Percentiles rank a stretch among this genome's conserved stretches.
Evolutionary conservation across 306 rosid genomes (phyloP).

Genomic region (Sicyos edulis): DNA sequence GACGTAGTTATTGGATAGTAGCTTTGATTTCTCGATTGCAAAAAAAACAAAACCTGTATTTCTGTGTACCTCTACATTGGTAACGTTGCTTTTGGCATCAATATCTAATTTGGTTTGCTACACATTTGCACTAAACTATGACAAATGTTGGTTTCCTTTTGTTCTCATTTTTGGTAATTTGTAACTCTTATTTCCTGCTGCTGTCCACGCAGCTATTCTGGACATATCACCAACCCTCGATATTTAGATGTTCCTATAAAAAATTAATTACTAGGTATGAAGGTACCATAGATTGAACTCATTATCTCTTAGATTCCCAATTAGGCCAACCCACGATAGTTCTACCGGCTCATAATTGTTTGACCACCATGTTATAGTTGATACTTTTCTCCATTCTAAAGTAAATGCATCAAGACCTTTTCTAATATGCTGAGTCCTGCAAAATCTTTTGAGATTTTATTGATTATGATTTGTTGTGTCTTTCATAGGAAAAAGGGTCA

Average conservation of each 20-base stretch:
- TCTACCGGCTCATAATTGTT: too few species aligned
- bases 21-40: too few species aligned
- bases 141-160: not conserved
- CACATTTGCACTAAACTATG: not conserved
- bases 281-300: too few species aligned
- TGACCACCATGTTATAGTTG: not conserved
- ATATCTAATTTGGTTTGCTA: not conserved
- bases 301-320: too few species aligned
- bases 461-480: constrained; percentile 11
- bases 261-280: too few species aligned
- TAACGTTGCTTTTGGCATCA: not conserved
- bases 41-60: not conserved
- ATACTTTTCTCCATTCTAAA: not conserved
- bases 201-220: too few species aligned
- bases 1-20: too few species aligned
- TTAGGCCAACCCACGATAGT: too few species aligned
- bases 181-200: not conserved
- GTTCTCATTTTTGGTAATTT: not conserved
- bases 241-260: too few species aligned
- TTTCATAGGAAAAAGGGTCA: constrained; percentile 64
- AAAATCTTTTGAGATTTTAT: not conserved
- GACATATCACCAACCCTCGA: too few species aligned
- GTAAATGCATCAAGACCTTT: not conserved
- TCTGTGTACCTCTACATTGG: not conserved
- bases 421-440: not conserved